Conservation (phyloP, 106 monocot genomes). For the Narthecium ossifragum region DNA sequence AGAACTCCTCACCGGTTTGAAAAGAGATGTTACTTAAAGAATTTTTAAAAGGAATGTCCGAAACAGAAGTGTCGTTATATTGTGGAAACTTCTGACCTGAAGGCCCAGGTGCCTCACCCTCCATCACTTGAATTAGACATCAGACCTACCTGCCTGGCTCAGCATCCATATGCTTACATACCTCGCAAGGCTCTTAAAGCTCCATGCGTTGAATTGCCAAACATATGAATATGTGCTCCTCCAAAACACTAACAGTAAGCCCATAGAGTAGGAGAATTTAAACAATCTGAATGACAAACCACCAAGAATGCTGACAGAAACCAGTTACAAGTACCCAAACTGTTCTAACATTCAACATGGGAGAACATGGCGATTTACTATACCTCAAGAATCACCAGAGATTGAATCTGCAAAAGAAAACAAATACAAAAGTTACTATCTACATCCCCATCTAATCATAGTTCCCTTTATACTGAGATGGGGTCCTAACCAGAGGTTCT, state of each 20-base stretch:
- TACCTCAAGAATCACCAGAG: no score
- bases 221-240: neutral
- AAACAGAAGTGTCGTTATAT: conserved; percentile 2
- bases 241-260: neutral
- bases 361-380: no score
- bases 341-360: no score
- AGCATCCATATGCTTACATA: neutral
- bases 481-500: no score
- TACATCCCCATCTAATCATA: no score
- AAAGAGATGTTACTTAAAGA: conserved; percentile 39
- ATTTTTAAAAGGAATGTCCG: conserved; percentile 17
- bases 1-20: conserved; percentile 69
- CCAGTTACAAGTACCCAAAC: neutral
- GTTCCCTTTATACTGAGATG: no score
- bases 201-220: conserved; percentile 6
- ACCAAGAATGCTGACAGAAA: neutral
- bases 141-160: neutral
- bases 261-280: no score
- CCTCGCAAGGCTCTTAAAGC: neutral
- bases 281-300: no score
- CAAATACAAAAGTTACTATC: no score
- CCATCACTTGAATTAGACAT: conserved; percentile 21
- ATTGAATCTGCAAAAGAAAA: no score
- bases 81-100: conserved; percentile 16
- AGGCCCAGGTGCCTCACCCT: conserved; percentile 14